phyloP scores from a whole-genome alignment of 352 stramenopile species.

The Pythium periplocum region DNA sequence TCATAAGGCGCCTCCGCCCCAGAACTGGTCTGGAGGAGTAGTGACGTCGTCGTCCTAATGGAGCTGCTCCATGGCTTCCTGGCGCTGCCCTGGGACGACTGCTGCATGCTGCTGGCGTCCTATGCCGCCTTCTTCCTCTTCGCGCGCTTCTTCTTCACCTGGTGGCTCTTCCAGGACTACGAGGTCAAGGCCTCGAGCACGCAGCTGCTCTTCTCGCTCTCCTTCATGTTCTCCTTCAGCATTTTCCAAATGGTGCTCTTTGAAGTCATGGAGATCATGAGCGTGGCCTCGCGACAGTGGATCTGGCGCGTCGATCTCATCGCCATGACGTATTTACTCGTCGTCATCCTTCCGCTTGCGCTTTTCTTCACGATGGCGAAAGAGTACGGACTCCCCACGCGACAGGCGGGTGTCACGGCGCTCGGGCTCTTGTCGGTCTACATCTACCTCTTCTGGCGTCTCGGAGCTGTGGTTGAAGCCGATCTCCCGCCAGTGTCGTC shows the following conservation, averaged over 20 bases:
- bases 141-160: slow-evolving; percentile 75
- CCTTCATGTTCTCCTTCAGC: slow-evolving; percentile 72
- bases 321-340: slow-evolving; percentile 70
- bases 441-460: slow-evolving; percentile 71
- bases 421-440: slow-evolving; percentile 35
- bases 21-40: too few species aligned
- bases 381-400: slow-evolving; percentile 40
- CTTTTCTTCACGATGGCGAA: slow-evolving; percentile 72
- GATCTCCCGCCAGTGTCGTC: slow-evolving; percentile 13
- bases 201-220: slow-evolving; percentile 66
- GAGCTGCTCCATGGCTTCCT: slow-evolving; percentile 1
- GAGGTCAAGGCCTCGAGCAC: slow-evolving; percentile 51
- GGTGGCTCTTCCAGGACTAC: slow-evolving; percentile 84
- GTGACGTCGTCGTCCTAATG: too few species aligned
- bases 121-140: slow-evolving; percentile 49
- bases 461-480: slow-evolving; percentile 48
- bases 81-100: slow-evolving; percentile 15
- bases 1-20: too few species aligned
- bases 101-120: slow-evolving; percentile 12
- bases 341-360: slow-evolving; percentile 66
- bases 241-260: slow-evolving; percentile 83
- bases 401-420: slow-evolving; percentile 20
- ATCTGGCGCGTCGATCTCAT: slow-evolving; percentile 74
- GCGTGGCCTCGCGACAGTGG: slow-evolving; percentile 55
- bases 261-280: slow-evolving; percentile 69